A percentile compares a stretch with the other conserved stretches of the same genome.
These are phyloP conservation scores for Arctostaphylos glauca DNA, from an alignment of 148 eudicot species.

Conservation along the genomic window DNA sequence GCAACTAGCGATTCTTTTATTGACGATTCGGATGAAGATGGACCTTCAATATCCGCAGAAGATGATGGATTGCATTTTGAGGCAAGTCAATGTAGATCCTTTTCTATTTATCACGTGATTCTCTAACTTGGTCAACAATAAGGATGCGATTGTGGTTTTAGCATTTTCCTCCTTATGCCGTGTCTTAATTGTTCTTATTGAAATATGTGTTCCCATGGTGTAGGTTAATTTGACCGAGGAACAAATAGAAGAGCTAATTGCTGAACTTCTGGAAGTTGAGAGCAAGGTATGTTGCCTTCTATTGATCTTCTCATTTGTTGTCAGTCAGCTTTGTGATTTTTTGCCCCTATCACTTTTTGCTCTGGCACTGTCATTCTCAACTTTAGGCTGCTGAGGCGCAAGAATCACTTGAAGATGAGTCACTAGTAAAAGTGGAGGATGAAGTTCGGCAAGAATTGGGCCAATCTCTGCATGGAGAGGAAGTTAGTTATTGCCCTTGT, in stretches of 20 bases:
- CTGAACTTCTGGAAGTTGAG: conserved; percentile 82
- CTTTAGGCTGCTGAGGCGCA: conserved; percentile 98
- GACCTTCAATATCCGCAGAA: conserved; percentile 30
- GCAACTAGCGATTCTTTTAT: conserved; percentile 39
- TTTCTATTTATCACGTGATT: conserved; percentile 2
- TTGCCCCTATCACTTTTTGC: background rate
- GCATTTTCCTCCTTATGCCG: background rate
- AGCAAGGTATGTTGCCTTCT: conserved; percentile 55
- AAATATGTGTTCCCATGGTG: conserved; percentile 12
- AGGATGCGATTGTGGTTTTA: background rate
- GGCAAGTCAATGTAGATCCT: conserved; percentile 37
- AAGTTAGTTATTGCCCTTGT: conserved; percentile 36
- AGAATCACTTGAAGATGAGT: conserved; percentile 93
- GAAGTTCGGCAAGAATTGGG: conserved; percentile 86
- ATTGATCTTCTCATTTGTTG: background rate
- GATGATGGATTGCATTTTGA: conserved; percentile 40
- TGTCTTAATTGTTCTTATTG: background rate
- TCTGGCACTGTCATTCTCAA: conserved; percentile 20
- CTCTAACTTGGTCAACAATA: background rate
- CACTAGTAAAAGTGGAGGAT: conserved; percentile 71
- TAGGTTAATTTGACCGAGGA: conserved; percentile 78
- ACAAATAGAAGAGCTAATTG: conserved; percentile 77
- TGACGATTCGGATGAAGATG: conserved; percentile 41
- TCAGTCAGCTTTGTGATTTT: background rate
- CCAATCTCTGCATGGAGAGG: conserved; percentile 60